These are phyloP conservation scores for Exophiala viscosa DNA, from an alignment of 2,329 filamentous ascomycete species.

Conservation along the genomic window DNA sequence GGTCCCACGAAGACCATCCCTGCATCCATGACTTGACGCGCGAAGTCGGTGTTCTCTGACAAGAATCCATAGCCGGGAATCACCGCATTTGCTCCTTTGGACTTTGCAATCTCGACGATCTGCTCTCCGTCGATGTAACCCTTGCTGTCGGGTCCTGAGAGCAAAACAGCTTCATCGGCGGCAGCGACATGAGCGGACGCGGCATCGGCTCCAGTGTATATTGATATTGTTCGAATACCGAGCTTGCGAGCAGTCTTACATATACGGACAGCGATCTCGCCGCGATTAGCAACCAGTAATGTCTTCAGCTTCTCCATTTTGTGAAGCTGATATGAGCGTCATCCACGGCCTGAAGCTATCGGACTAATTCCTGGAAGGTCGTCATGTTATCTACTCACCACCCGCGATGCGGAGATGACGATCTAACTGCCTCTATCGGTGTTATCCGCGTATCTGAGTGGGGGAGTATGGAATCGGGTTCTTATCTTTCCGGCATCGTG, in stretches of 20 bases:
- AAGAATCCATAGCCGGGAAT: slow-evolving; percentile 67
- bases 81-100: slow-evolving; percentile 52
- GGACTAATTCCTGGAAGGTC: neutral
- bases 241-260: slow-evolving; percentile 45
- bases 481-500: no score
- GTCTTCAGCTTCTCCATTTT: slow-evolving; percentile 43
- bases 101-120: slow-evolving; percentile 50
- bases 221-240: slow-evolving; percentile 51
- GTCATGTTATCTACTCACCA: no score
- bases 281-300: slow-evolving; percentile 57
- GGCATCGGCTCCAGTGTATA: slow-evolving; percentile 57
- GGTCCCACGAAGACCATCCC: slow-evolving; percentile 62
- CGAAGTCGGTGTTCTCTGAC: slow-evolving; percentile 61
- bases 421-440: no score
- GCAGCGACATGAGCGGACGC: slow-evolving; percentile 52
- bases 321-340: neutral
- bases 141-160: slow-evolving; percentile 47
- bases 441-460: no score
- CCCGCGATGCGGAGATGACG: no score
- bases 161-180: slow-evolving; percentile 52
- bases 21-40: slow-evolving; percentile 48
- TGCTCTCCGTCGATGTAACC: slow-evolving; percentile 42
- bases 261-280: slow-evolving; percentile 56
- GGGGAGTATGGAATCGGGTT: no score
- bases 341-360: neutral